phyloP scores from a whole-genome alignment of 2,329 filamentous ascomycete genomes.

The Fusarium euwallaceae region DNA sequence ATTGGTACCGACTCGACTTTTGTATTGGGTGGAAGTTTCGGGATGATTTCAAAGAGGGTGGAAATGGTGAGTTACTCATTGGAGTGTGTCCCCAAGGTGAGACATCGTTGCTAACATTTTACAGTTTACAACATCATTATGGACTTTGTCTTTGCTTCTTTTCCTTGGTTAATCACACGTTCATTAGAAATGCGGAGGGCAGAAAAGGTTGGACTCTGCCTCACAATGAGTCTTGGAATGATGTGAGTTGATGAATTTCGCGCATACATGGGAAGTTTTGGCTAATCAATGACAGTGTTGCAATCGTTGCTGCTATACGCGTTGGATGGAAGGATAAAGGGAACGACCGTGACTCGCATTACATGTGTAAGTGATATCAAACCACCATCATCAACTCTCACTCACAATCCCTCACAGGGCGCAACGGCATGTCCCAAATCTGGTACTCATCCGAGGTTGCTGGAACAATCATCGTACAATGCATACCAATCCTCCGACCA shows the following conservation, averaged over 20 bases:
- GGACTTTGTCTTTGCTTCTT: conserved; percentile 64
- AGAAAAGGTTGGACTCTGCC: conserved; percentile 64
- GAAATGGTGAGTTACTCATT: conserved; percentile 57
- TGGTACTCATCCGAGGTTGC: conserved; percentile 64
- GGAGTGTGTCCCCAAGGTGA: neutral
- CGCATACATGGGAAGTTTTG: neutral
- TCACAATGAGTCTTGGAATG: conserved; percentile 65
- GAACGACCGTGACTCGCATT: conserved; percentile 59
- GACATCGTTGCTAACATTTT: neutral
- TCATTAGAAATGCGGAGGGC: conserved; percentile 60
- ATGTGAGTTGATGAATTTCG: conserved; percentile 48
- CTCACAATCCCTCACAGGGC: conserved; percentile 29
- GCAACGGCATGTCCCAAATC: conserved; percentile 45
- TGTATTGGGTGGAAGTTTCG: conserved; percentile 56
- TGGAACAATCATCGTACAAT: conserved; percentile 68
- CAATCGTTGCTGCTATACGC: conserved; percentile 61
- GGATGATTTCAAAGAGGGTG: conserved; percentile 62
- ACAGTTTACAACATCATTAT: conserved; percentile 66
- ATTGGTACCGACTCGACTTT: conserved; percentile 62
- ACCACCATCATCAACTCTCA: neutral
- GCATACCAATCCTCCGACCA: conserved; percentile 64
- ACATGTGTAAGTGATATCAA: conserved; percentile 56
- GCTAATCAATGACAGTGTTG: conserved; percentile 51
- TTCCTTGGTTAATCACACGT: conserved; percentile 65
- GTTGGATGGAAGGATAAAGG: conserved; percentile 63